These are phyloP conservation scores for Trypanosoma avium DNA, from an alignment of 208 protist genomes.

Conservation along the genomic window DNA sequence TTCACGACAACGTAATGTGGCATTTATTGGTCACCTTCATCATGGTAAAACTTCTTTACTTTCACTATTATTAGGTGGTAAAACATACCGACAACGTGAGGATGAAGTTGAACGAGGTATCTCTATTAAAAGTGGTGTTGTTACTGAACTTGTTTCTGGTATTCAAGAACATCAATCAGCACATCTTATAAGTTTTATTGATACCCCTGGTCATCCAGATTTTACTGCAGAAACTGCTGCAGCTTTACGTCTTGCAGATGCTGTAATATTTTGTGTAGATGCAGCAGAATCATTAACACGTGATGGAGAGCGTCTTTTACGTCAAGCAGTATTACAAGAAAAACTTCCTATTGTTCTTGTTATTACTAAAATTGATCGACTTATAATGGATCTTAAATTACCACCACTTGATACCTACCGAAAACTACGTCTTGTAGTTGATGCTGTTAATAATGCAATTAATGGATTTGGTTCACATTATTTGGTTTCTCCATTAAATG, in stretches of 20 bases:
- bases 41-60: conserved; percentile 98
- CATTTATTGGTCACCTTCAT: conserved; percentile 94
- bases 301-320: conserved; percentile 83
- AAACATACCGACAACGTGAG: conserved; percentile 43
- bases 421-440: conserved; percentile 96
- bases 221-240: conserved; percentile 96
- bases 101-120: conserved; percentile 68
- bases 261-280: conserved; percentile 97
- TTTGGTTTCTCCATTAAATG: conserved; percentile 73
- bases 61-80: conserved; percentile 63
- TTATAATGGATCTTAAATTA: conserved; percentile 99
- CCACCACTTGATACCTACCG: conserved; percentile 98
- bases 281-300: conserved; percentile 95
- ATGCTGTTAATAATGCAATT: conserved; percentile 95
- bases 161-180: conserved; percentile 45
- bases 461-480: conserved; percentile 36
- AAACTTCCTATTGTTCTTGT: conserved; percentile 90
- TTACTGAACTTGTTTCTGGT: conserved; percentile 49
- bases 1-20: conserved; percentile 93
- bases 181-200: conserved; percentile 95
- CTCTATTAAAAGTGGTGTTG: conserved; percentile 68
- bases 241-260: conserved; percentile 95
- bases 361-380: conserved; percentile 98
- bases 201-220: conserved; percentile 98
- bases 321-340: conserved; percentile 74